These are phyloP conservation scores for Sarocladiaceae sp. DNA, from an alignment of 2,329 filamentous ascomycete genomes.

Conservation along the genomic window DNA sequence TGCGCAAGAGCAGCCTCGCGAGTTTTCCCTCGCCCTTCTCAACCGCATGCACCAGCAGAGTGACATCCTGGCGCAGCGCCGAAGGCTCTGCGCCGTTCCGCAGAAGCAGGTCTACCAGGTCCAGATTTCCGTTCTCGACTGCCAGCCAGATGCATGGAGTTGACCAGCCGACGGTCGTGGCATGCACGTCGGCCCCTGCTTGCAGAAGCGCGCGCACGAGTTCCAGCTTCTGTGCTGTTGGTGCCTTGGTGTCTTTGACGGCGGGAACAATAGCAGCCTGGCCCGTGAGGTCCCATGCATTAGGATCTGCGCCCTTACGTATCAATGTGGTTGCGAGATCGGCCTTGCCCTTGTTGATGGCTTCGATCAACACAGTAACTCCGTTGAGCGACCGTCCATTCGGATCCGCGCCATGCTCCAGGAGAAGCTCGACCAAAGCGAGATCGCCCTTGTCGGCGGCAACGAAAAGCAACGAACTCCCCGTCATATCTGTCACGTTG, in stretches of 20 bases:
- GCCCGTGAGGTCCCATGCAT: slow-evolving; percentile 24
- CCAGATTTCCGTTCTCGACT: slow-evolving; percentile 18
- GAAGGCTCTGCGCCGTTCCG: slow-evolving; percentile 21
- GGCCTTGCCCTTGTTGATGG: slow-evolving; percentile 24
- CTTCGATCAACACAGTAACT: slow-evolving; percentile 25
- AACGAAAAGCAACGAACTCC: slow-evolving; percentile 23
- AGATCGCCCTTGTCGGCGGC: slow-evolving; percentile 21
- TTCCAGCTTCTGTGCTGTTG: slow-evolving; percentile 19
- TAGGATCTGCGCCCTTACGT: slow-evolving; percentile 25
- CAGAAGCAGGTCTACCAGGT: slow-evolving; percentile 22
- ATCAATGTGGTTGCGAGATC: slow-evolving; percentile 26
- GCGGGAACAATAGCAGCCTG: slow-evolving; percentile 25
- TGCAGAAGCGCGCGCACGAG: slow-evolving; percentile 24
- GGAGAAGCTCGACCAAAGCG: slow-evolving; percentile 25
- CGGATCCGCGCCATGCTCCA: slow-evolving; percentile 27
- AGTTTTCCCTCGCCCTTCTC: slow-evolving; percentile 11
- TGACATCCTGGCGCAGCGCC: slow-evolving; percentile 14
- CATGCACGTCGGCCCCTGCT: slow-evolving; percentile 25
- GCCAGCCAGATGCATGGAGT: slow-evolving; percentile 18
- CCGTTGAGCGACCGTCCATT: slow-evolving; percentile 24
- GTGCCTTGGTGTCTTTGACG: slow-evolving; percentile 20
- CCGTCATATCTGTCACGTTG: slow-evolving; percentile 22
- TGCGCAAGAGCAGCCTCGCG: slow-evolving; percentile 15
- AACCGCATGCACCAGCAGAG: slow-evolving; percentile 13
- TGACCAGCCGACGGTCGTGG: slow-evolving; percentile 17